Evolutionary conservation across 2,329 filamentous ascomycete genomes (phyloP), one percentile per base, ranked within the genome.

Genomic region (Venturia carpophila): DNA sequence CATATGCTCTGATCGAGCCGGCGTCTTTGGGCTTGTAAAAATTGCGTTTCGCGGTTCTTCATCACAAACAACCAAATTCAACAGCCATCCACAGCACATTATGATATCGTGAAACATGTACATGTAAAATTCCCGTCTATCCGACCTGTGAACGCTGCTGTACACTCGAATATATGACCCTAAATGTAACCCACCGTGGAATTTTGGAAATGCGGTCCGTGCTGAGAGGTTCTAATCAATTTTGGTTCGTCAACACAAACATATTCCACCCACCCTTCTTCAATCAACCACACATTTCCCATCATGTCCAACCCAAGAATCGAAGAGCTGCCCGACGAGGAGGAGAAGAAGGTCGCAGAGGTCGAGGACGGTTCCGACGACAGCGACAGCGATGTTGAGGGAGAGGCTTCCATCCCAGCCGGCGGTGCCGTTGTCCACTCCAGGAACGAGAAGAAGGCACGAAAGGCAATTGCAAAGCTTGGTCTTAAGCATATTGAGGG

Each of bases 371-470:
- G 87, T 69, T 86, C 87, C 66, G 79, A 83, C 70, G 86, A 84
- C 81, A 87, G 86, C 74, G 88, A 91, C 71, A 90, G 88, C 73
- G 89, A 89, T 73, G 87, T 85, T 73, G 92, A 94, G 78, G 79
- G 76, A 66, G 85, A 87, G 76, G 79, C 83, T 73, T 83, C 79
- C 77, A 87, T 88, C 73, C 91, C 93, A 77, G 88, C 90, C 71
- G 94, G 93, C 76, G 87, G 89, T 70, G 89, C 93, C 75, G 87
- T 94, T 74, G 88, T 99, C 76, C 93, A 97, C 86, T 96, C 91
- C 77, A 92, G 94, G 80, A 97, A 97, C 83, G 94, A 99, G 89
- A 99, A 99, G 90, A 99, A 99, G 88, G 95, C 94, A 74, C 89
- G 94, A 82, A 99, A 99, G 87, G 92, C 92, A 75, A 96, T 99